Evolutionary conservation across 306 rosid genomes (phyloP).

Genomic region (Mimosa pudica): DNA sequence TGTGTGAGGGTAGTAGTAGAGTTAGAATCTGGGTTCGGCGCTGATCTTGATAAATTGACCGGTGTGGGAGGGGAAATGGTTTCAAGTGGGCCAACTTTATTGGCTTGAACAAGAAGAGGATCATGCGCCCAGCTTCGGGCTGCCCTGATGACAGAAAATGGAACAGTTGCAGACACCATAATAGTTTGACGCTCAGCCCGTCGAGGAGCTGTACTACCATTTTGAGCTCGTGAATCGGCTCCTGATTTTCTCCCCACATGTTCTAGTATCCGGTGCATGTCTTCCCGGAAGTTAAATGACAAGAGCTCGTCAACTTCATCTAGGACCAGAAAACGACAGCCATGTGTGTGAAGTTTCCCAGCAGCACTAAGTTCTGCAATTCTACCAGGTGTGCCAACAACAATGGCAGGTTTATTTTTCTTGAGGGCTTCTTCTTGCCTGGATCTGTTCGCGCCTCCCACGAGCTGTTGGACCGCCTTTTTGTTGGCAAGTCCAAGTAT

Average conservation of each 20-base stretch:
- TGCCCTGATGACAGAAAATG: constrained; percentile 88
- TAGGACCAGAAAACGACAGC: constrained; percentile 74
- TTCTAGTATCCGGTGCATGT: constrained; percentile 89
- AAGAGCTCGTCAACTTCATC: constrained; percentile 95
- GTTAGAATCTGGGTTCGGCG: constrained; percentile 33
- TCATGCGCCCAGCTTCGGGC: constrained; percentile 87
- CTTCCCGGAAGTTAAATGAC: constrained; percentile 86
- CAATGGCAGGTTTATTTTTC: constrained; percentile 85
- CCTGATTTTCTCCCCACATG: constrained; percentile 85
- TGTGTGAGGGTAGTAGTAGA: constrained; percentile 45
- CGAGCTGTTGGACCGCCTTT: constrained; percentile 88
- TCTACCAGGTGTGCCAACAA: constrained; percentile 96
- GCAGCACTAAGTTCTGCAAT: constrained; percentile 91
- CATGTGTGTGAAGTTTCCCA: constrained; percentile 88
- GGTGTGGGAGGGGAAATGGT: constrained; percentile 56
- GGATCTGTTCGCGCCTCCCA: constrained; percentile 89
- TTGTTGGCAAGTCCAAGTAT: constrained; percentile 70
- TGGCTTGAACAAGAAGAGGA: constrained; percentile 86
- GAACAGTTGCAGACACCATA: constrained; percentile 93
- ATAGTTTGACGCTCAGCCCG: constrained; percentile 66
- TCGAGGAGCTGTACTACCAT: constrained; percentile 41
- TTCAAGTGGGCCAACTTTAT: constrained; percentile 66
- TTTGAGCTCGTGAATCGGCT: constrained; percentile 42
- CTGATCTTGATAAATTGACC: constrained; percentile 44
- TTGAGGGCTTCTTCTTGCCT: constrained; percentile 94